Conservation (phyloP, 495 filamentous ascomycete genomes). For the Lasiosphaeris hirsuta region DNA sequence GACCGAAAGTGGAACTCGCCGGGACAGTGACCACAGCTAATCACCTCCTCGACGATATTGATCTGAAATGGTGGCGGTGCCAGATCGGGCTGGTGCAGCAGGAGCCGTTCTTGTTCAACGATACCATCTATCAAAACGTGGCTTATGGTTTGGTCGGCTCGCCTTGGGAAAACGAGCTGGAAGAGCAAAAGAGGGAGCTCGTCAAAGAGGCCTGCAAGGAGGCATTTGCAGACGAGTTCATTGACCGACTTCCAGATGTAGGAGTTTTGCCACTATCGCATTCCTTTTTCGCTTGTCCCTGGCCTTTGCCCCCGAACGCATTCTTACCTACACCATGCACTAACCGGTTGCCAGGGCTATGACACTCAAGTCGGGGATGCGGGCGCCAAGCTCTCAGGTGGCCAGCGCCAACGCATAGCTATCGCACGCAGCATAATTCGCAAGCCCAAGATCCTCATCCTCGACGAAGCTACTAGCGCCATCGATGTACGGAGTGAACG, state of each 20-base stretch:
- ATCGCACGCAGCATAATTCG: slow-evolving; percentile 67
- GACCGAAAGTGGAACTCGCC: slow-evolving; percentile 24
- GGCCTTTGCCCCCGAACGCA: too few relatives aligned
- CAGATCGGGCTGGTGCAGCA: slow-evolving; percentile 63
- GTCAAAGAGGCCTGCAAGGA: slow-evolving; percentile 55
- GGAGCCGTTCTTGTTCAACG: slow-evolving; percentile 65
- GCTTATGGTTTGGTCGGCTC: slow-evolving; percentile 57
- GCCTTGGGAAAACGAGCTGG: slow-evolving; percentile 45
- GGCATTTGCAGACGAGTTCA: slow-evolving; percentile 57
- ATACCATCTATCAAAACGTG: slow-evolving; percentile 61
- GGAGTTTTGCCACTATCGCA: too few relatives aligned
- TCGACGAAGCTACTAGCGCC: slow-evolving; percentile 74
- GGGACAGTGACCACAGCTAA: slow-evolving; percentile 48
- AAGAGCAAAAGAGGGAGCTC: slow-evolving; percentile 44
- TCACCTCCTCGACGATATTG: slow-evolving; percentile 44
- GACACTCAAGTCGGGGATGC: slow-evolving; percentile 56
- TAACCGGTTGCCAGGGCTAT: slow-evolving; percentile 39
- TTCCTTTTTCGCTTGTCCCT: too few relatives aligned
- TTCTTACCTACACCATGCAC: too few relatives aligned
- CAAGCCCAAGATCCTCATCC: slow-evolving; percentile 67
- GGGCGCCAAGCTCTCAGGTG: slow-evolving; percentile 51
- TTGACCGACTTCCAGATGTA: slow-evolving; percentile 46
- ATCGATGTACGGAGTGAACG: slow-evolving; percentile 51
- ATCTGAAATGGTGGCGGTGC: slow-evolving; percentile 56
- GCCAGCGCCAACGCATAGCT: slow-evolving; percentile 59